Conservation (phyloP, 768 basidiomycete genomes). For the Leucosporidium scottii region DNA sequence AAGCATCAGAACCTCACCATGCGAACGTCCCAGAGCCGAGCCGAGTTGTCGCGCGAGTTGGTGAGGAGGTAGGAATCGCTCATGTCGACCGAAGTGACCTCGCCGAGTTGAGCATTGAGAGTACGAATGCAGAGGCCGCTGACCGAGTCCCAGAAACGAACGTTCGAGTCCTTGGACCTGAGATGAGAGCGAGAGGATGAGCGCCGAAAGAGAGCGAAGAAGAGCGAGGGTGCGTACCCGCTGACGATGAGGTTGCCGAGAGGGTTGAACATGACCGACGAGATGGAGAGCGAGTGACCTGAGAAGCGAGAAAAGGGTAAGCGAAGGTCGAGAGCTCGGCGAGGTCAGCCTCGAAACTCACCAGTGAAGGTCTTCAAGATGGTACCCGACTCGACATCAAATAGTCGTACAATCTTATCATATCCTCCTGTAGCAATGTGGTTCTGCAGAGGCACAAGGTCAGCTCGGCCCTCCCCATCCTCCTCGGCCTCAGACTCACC, state of each 20-base stretch:
- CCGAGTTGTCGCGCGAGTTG: slow-evolving; percentile 41
- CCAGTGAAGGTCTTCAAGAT: slow-evolving; percentile 41
- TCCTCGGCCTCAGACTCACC: slow-evolving; percentile 7
- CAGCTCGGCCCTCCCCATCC: not conserved
- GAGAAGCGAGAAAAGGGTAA: not conserved
- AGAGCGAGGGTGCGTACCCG: slow-evolving; percentile 24
- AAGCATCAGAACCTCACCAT: slow-evolving; percentile 30
- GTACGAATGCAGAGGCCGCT: slow-evolving; percentile 39
- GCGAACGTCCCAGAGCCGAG: slow-evolving; percentile 40
- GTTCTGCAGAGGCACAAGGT: slow-evolving; percentile 21
- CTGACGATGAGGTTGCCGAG: slow-evolving; percentile 40
- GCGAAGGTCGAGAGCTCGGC: not conserved
- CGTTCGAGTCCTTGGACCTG: slow-evolving; percentile 39
- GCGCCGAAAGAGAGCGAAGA: not conserved
- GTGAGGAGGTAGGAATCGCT: slow-evolving; percentile 40
- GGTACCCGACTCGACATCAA: slow-evolving; percentile 38
- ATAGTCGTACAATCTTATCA: slow-evolving; percentile 40
- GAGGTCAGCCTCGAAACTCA: not conserved
- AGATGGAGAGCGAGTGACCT: slow-evolving; percentile 38
- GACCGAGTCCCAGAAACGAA: slow-evolving; percentile 41
- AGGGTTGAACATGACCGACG: slow-evolving; percentile 37
- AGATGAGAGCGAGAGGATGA: not conserved
- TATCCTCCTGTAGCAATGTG: slow-evolving; percentile 39
- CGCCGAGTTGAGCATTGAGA: slow-evolving; percentile 39
- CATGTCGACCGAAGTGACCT: slow-evolving; percentile 41